These are phyloP conservation scores for Aspergillus niger DNA, from an alignment of 2,329 filamentous ascomycete genomes.

Conservation along the genomic window DNA sequence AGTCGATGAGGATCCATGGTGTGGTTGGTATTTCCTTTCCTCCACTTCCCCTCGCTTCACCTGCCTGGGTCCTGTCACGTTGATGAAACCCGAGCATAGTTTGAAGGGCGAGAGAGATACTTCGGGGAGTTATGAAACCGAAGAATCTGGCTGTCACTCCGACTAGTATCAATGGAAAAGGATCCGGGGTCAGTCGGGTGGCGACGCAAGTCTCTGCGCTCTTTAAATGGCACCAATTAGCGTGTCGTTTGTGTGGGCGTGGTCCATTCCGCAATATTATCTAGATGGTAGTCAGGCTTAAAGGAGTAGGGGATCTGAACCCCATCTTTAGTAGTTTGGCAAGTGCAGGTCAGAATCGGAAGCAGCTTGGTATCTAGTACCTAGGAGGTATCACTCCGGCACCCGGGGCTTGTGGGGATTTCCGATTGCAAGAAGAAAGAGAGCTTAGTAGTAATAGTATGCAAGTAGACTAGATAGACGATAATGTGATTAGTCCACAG, in stretches of 20 bases:
- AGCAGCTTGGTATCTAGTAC: neutral
- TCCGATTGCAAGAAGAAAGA: neutral
- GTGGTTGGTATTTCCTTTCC: neutral
- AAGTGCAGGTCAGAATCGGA: neutral
- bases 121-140: neutral
- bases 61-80: neutral
- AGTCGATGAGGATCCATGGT: neutral
- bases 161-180: neutral
- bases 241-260: neutral
- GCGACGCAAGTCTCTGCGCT: neutral
- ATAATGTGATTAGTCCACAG: neutral
- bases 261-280: neutral
- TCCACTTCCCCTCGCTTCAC: neutral
- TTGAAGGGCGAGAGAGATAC: neutral
- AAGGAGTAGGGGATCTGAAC: constrained; percentile 4
- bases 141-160: neutral
- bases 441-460: no score
- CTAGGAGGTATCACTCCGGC: neutral
- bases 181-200: neutral
- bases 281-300: neutral
- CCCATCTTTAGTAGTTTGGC: neutral
- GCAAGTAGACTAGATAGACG: no score
- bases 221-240: constrained; percentile 3
- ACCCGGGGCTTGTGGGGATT: neutral
- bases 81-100: neutral